These are phyloP conservation scores for Ophiostoma himal-ulmi DNA, from an alignment of 2,329 filamentous ascomycete species.

Conservation along the genomic window DNA sequence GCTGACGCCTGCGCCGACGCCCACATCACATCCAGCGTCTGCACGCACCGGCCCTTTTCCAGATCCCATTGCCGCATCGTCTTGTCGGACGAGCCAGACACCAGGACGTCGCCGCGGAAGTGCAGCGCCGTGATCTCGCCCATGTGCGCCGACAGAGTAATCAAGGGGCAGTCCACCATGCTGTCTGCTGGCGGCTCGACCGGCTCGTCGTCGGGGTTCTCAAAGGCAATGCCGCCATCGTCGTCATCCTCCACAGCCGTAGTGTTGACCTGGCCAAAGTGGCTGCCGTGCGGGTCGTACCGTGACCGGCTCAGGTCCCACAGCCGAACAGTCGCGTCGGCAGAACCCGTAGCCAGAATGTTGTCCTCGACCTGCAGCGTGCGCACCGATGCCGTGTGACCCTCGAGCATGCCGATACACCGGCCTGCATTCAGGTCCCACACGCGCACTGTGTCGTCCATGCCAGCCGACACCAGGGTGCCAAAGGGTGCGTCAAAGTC, in stretches of 20 bases:
- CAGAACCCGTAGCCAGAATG: slow-evolving; percentile 86
- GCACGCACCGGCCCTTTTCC: slow-evolving; percentile 92
- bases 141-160: slow-evolving; percentile 81
- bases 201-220: slow-evolving; percentile 60
- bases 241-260: slow-evolving; percentile 53
- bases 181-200: slow-evolving; percentile 69
- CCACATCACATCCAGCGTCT: slow-evolving; percentile 97
- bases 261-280: slow-evolving; percentile 45
- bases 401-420: slow-evolving; percentile 86
- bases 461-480: slow-evolving; percentile 81
- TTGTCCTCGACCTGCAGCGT: slow-evolving; percentile 93
- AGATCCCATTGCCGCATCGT: slow-evolving; percentile 97
- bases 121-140: slow-evolving; percentile 92
- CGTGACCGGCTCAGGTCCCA: slow-evolving; percentile 92
- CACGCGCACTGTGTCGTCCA: slow-evolving; percentile 90
- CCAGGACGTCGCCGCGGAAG: slow-evolving; percentile 80
- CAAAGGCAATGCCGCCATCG: slow-evolving; percentile 65
- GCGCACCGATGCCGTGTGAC: slow-evolving; percentile 89
- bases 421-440: slow-evolving; percentile 94
- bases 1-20: slow-evolving; percentile 84
- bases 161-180: slow-evolving; percentile 86
- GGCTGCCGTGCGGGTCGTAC: slow-evolving; percentile 65
- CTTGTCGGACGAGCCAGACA: slow-evolving; percentile 95
- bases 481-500: slow-evolving; percentile 98
- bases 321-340: slow-evolving; percentile 87